These are phyloP conservation scores for Hanseniaspora meyeri DNA, from an alignment of 805 yeast species.

Conservation along the genomic window DNA sequence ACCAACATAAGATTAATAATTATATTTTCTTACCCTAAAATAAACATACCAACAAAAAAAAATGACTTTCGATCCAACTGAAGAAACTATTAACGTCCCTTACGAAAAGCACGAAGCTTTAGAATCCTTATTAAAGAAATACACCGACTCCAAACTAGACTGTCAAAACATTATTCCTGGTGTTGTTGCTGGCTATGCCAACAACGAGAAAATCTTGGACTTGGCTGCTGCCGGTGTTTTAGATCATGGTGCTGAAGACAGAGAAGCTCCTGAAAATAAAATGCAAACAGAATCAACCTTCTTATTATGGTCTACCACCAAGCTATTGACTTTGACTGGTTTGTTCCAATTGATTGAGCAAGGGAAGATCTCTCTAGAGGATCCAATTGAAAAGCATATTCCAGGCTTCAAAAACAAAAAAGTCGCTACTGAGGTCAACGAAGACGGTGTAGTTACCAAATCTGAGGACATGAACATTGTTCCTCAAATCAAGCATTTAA, in stretches of 20 bases:
- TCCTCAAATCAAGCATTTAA: slow-evolving; percentile 25
- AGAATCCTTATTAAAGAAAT: slow-evolving; percentile 14
- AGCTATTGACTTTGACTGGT: slow-evolving; percentile 26
- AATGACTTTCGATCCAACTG: slow-evolving; percentile 10
- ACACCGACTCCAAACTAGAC: slow-evolving; percentile 11
- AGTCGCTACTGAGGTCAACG: slow-evolving; percentile 20
- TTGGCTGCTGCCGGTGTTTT: slow-evolving; percentile 16
- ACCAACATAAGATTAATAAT: background rate
- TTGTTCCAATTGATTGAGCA: slow-evolving; percentile 26
- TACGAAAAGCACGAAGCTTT: background rate
- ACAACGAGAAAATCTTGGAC: slow-evolving; percentile 16
- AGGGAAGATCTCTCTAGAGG: slow-evolving; percentile 25
- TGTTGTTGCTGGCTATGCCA: slow-evolving; percentile 17
- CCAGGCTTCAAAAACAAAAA: slow-evolving; percentile 22
- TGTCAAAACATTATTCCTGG: slow-evolving; percentile 15
- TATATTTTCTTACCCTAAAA: too few species aligned
- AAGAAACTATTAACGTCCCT: slow-evolving; percentile 2
- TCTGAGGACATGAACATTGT: slow-evolving; percentile 19
- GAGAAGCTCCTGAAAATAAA: slow-evolving; percentile 4
- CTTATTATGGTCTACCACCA: slow-evolving; percentile 27
- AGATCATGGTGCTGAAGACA: slow-evolving; percentile 7
- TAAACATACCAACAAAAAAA: background rate
- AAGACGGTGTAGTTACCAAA: slow-evolving; percentile 18
- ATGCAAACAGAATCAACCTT: slow-evolving; percentile 19
- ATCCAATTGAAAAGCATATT: slow-evolving; percentile 23